Evolutionary conservation across 371 early-diverging fungal species (phyloP).

Genomic region (Umbelopsis sp.): DNA sequence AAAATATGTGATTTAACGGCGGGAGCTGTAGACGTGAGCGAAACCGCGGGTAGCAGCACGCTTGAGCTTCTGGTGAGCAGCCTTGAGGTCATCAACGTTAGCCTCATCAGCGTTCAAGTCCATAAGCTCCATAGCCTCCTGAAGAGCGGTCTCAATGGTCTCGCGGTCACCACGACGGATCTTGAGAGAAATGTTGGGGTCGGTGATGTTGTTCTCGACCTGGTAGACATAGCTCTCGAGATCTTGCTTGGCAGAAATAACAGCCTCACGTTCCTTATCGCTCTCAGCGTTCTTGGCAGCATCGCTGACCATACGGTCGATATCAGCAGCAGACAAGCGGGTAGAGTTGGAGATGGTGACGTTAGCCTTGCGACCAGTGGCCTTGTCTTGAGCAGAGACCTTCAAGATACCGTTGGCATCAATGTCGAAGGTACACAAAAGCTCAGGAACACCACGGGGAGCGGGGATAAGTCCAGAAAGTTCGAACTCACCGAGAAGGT

Average conservation of each 20-base stretch:
- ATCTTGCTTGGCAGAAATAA: slow-evolving; percentile 86
- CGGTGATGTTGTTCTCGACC: slow-evolving; percentile 79
- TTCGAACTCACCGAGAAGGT: slow-evolving; percentile 96
- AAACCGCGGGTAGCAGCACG: slow-evolving; percentile 67
- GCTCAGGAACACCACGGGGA: slow-evolving; percentile 90
- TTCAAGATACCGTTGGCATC: slow-evolving; percentile 99
- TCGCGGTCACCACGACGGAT: slow-evolving; percentile 83
- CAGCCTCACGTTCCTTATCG: slow-evolving; percentile 84
- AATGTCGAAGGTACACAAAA: slow-evolving; percentile 95
- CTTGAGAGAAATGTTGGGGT: slow-evolving; percentile 71
- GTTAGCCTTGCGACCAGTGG: slow-evolving; percentile 92
- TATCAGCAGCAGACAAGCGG: slow-evolving; percentile 92
- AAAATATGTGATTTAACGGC: slow-evolving; percentile 57
- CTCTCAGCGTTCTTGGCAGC: slow-evolving; percentile 90
- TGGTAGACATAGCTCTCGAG: slow-evolving; percentile 85
- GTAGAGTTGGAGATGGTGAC: slow-evolving; percentile 95
- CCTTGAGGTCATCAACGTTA: slow-evolving; percentile 33
- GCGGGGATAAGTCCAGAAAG: slow-evolving; percentile 85
- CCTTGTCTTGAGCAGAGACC: slow-evolving; percentile 96
- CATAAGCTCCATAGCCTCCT: slow-evolving; percentile 86
- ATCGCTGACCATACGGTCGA: slow-evolving; percentile 94
- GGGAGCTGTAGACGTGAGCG: slow-evolving; percentile 64
- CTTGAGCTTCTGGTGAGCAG: slow-evolving; percentile 37
- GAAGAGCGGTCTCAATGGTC: slow-evolving; percentile 84
- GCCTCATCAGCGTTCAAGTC: slow-evolving; percentile 62